Conservation (phyloP, 305 asterid genomes). For the Solanum hybrid region DNA sequence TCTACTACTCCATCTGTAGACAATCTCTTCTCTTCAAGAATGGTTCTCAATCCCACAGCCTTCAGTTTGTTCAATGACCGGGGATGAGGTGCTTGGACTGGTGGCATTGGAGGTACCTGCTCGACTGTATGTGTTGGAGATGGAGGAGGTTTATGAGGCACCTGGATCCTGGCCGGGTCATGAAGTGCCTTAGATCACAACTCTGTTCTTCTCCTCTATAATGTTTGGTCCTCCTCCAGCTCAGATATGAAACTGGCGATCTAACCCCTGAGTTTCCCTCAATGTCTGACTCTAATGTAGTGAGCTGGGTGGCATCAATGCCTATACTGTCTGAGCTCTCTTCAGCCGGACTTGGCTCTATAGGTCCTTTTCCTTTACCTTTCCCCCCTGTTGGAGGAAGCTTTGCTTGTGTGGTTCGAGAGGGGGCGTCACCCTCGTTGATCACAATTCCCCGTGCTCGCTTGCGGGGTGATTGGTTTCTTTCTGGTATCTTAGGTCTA, state of each 20-base stretch:
- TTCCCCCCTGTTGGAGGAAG: neutral
- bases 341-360: neutral
- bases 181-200: neutral
- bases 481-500: too few species aligned
- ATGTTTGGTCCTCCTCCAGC: neutral
- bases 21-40: too few species aligned
- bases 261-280: neutral
- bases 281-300: neutral
- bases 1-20: too few species aligned
- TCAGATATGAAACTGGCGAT: neutral
- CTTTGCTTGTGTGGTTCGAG: neutral
- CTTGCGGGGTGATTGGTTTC: too few species aligned
- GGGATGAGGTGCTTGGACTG: too few species aligned
- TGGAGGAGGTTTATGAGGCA: neutral
- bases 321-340: neutral
- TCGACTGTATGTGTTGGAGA: neutral
- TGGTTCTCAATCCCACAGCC: too few species aligned
- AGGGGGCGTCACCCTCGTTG: neutral
- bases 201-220: neutral
- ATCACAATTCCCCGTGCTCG: neutral
- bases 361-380: too few species aligned
- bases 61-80: too few species aligned
- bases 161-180: neutral
- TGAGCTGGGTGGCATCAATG: neutral
- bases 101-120: too few species aligned